Base-by-base conservation (phyloP, 2,329 filamentous ascomycete genomes). In the Paramyrothecium sp. region DNA sequence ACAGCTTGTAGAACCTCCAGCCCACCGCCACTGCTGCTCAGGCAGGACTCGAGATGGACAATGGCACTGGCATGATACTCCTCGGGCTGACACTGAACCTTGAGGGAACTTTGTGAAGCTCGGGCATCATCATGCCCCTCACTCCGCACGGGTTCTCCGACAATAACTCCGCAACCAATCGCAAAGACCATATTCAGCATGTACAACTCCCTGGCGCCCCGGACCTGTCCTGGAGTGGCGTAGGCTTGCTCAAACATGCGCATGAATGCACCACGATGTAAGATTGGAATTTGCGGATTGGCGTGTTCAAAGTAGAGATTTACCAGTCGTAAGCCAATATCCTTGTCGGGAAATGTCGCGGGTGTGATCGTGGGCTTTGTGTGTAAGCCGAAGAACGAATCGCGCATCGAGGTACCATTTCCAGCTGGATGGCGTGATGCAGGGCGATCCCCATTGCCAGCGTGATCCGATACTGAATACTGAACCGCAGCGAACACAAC, bases 61-160 rank as follows among this genome's bases (percentile, higher is more conserved):
- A 97, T 96, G 17, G 94, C 94, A 55, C 92, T 95, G 2, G 95
- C 93, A 72, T 98, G 94, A 70, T 98, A 98, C 72, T 97, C 92
- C 71, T 98, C 95, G 1, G 94, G 93, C 70, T 96, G 92, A 62
- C 87, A 76, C 78, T 85, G 80, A 7, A 53, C 62, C 60, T 64
- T 65, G 33, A 57, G 56, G 30, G 69, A 61, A 62, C 77, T 76
- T 60, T 68, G 44, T 48, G 63, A 56, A 23, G 67, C 56, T 57
- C 60, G 67, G 41, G 63, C 60, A 48, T 73, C 68, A 3, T 70
- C 72, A 26, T 72, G 66, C 48, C 76, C 71, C 50, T 78, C 75
- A 8, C 83, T 72, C 69, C 84, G 72, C 72, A 84, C 66, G 67
- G 77, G 76, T 72, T 89, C 78, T 61, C 83, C 90, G 64, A 97